A percentile compares a stretch with the other conserved stretches of the same genome.
These are phyloP conservation scores for Aspergillus sp. DNA, from an alignment of 2,329 filamentous ascomycete genomes.

Conservation along the genomic window DNA sequence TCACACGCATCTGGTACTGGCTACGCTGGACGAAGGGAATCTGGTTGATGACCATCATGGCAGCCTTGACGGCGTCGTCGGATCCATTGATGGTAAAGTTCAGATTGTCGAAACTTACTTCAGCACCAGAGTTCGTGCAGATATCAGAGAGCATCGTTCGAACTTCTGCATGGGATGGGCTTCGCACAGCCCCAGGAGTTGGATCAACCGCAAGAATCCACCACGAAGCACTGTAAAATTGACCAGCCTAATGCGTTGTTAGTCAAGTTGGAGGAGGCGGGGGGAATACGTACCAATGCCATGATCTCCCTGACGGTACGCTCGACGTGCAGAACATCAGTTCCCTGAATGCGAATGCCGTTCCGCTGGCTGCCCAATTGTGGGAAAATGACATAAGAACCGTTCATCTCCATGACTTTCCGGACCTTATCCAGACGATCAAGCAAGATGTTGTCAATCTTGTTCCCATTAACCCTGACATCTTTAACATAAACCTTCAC, in stretches of 20 bases:
- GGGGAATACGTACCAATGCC: slow-evolving; percentile 67
- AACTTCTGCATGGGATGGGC: slow-evolving; percentile 67
- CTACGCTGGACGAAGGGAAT: slow-evolving; percentile 84
- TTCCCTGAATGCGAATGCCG: slow-evolving; percentile 85
- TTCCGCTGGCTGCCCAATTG: slow-evolving; percentile 81
- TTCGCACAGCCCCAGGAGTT: slow-evolving; percentile 57
- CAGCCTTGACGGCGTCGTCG: slow-evolving; percentile 92
- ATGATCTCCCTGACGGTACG: slow-evolving; percentile 94
- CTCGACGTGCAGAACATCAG: slow-evolving; percentile 90
- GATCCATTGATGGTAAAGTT: slow-evolving; percentile 93
- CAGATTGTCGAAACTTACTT: slow-evolving; percentile 90
- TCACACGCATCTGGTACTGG: slow-evolving; percentile 91
- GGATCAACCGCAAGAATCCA: slow-evolving; percentile 80
- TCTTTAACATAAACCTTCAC: slow-evolving; percentile 90
- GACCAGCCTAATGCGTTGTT: slow-evolving; percentile 66
- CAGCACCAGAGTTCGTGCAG: slow-evolving; percentile 92
- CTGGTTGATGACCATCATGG: slow-evolving; percentile 90
- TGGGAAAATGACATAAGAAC: slow-evolving; percentile 91
- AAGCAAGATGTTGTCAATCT: slow-evolving; percentile 91
- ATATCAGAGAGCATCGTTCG: slow-evolving; percentile 92
- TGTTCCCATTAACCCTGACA: slow-evolving; percentile 82
- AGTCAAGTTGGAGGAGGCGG: slow-evolving; percentile 1
- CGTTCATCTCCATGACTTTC: slow-evolving; percentile 96
- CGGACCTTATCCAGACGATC: slow-evolving; percentile 92
- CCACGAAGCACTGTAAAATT: slow-evolving; percentile 98